Base-by-base conservation (phyloP, 495 filamentous ascomycete species). In the Oidiodendron maius region DNA sequence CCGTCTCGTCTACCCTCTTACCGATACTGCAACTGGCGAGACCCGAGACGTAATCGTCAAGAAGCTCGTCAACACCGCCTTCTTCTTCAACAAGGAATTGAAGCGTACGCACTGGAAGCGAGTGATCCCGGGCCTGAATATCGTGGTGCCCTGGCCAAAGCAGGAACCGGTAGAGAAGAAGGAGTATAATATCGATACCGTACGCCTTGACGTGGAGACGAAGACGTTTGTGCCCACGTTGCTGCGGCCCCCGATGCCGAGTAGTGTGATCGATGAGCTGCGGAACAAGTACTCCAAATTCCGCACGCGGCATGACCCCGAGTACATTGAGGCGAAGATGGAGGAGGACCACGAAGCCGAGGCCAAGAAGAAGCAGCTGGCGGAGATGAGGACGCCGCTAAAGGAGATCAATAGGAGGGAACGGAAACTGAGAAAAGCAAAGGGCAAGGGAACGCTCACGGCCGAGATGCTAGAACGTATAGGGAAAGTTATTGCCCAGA, bases 231-330 rank as follows among this genome's bases (percentile, higher is more conserved):
- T 80, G 10, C 90, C 91, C 0, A 86, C 82, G 12, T 65, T 96
- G 11, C 67, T 87, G 2, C 62, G 71, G 11, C 73, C 85, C 15
- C 91, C 91, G n/a, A 86, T 96, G 73, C 89, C 93, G 21, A 63
- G 69, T 38, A 70, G 61, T 21, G 77, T 96, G 25, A 76, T 97
- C 53, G 86, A 96, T 63, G 91, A 97, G 72, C 72, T 96, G 61
- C 75, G 93, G 52, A 84, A 84, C 67, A 86, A 84, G 57, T 96
- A 84, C 77, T 82, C 78, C 51, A 80, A 77, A 52, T 95, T 89
- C 81, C 77, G 91, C 53, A 86, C 78, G 35, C 69, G 90, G 20
- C 90, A 96, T 63, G 85, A 90, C 30, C 67, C 69, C 46, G 77
- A 80, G 58, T 87, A 81, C 63, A 61, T 86, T 25, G 75, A 66